Evolutionary conservation across 257 asterid species (phyloP), one percentile per base, ranked within the genome.

Genomic region (Solanum dulcamara): DNA sequence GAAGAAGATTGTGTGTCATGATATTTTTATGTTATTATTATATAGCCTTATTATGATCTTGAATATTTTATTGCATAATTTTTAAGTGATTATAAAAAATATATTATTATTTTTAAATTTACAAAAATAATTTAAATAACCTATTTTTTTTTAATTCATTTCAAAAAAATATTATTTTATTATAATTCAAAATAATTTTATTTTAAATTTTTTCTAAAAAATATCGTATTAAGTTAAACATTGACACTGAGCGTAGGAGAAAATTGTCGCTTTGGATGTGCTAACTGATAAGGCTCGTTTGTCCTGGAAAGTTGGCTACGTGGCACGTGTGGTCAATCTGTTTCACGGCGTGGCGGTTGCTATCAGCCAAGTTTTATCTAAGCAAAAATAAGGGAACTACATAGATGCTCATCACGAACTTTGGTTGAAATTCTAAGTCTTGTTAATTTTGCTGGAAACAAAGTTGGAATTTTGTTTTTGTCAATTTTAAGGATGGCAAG

Each of bases 401-500:
- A 37, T 71, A 28, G 20, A 50, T 60, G 50, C 51, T 24, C 18
- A 53, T 22, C 38, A 22, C 24, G 33, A 46, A 26, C n/a, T 38
- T 35, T 37, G 24, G 20, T 83, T 57, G 33, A 84, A 70, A 48
- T 50, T 68, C 57, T 66, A 82, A 14, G 0, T 46, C 24, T 30
- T 32, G 28, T 10, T 17, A 7, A 7, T 48, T 62, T 62, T 38
- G 22, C 59, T 64, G 35, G 14, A 55, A 66, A 48, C 42, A 10
- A 70, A 83, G 80, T 60, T 37, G 68, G 28, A 33, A 46, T 38
- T 62, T 22, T 67, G 26, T 24, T 81, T 35, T 18, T 62, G 77
- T 59, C 71, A 33, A 10, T 26, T 64, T 46, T 5, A 48, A 64
- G 80, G 37, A 89, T 90, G 91, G 88, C 90, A 20, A 84, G 83